Evolutionary conservation across 1,139 yeast species (phyloP).

Genomic region (Debaryomycetaceae sp.): DNA sequence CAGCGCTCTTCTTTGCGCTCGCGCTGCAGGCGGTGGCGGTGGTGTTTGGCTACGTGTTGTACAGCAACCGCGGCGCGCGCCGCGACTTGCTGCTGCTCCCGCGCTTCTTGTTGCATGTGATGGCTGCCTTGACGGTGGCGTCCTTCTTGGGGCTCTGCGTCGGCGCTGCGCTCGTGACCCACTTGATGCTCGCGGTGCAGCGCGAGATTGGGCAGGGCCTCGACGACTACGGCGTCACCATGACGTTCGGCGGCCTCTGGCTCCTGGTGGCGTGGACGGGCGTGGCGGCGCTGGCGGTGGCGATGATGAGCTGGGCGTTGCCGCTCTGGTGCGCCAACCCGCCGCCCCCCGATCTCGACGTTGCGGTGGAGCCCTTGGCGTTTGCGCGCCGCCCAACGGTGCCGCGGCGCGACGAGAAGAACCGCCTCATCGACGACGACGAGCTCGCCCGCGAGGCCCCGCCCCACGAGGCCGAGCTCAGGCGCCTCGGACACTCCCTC

Average conservation of each 20-base stretch:
- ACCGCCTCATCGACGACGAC: neutral
- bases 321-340: constrained; percentile 48
- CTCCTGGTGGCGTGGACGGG: constrained; percentile 38
- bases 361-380: too few relatives aligned
- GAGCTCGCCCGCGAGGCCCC: neutral
- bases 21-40: constrained; percentile 24
- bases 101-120: constrained; percentile 23
- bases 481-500: constrained; percentile 29
- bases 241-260: constrained; percentile 40
- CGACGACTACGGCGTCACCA: constrained; percentile 40
- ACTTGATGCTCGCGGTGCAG: constrained; percentile 20
- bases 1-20: constrained; percentile 22
- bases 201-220: constrained; percentile 28
- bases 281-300: constrained; percentile 21
- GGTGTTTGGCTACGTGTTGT: constrained; percentile 27
- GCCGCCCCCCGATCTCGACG: too few relatives aligned
- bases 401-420: too few relatives aligned
- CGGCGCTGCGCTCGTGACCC: constrained; percentile 25
- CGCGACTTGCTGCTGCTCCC: constrained; percentile 29
- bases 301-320: constrained; percentile 30
- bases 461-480: constrained; percentile 22
- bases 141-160: constrained; percentile 27
- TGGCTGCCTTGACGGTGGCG: constrained; percentile 30
- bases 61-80: constrained; percentile 28
- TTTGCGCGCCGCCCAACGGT: too few relatives aligned